A percentile compares a stretch with the other conserved stretches of the same genome.
Evolutionary conservation across 2,329 filamentous ascomycete species (phyloP).

Genomic region (Exophiala sp.): DNA sequence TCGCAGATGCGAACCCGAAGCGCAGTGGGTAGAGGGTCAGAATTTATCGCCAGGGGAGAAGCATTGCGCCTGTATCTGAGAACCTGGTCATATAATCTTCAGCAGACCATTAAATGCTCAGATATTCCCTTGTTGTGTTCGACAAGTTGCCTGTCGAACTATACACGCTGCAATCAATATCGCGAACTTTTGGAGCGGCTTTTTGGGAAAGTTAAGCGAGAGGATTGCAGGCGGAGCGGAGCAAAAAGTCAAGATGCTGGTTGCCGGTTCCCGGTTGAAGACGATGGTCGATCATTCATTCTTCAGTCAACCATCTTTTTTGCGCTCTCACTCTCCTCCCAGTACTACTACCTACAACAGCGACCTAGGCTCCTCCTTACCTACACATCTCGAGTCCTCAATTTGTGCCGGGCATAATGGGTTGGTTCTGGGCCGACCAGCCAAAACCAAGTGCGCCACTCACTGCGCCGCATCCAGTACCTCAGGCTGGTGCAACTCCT

Average conservation of each 20-base stretch:
- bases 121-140: not conserved
- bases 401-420: conserved; percentile 45
- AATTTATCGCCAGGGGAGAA: no score
- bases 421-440: conserved; percentile 65
- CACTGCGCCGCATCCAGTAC: conserved; percentile 43
- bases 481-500: conserved; percentile 42
- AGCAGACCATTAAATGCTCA: no score
- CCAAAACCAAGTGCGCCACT: conserved; percentile 31
- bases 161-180: not conserved
- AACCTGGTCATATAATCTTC: not conserved
- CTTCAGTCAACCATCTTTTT: not conserved
- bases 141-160: not conserved
- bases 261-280: not conserved
- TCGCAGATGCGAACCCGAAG: not conserved
- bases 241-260: not conserved
- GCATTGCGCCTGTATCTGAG: no score
- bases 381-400: not conserved
- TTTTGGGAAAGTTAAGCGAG: conserved; percentile 1
- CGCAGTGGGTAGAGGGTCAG: no score
- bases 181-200: conserved; percentile 2
- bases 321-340: not conserved
- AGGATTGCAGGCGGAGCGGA: not conserved
- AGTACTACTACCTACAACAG: not conserved
- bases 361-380: not conserved
- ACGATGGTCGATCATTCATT: not conserved